These are phyloP conservation scores for Jacaranda copaia DNA, from an alignment of 257 asterid genomes.

Conservation along the genomic window DNA sequence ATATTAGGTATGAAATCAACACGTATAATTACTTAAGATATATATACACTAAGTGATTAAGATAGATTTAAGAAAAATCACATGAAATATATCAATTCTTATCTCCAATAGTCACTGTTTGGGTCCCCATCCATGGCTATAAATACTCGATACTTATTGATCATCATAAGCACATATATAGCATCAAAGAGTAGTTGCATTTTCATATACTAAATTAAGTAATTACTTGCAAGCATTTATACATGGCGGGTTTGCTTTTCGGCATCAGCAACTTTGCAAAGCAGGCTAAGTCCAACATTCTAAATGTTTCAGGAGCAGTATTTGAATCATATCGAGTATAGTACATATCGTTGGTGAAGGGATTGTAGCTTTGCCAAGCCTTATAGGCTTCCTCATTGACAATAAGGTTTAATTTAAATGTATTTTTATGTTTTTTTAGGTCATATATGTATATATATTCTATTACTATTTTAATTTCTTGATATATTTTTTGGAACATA, in stretches of 20 bases:
- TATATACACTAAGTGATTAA: no score
- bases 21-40: no score
- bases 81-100: no score
- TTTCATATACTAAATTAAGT: background rate
- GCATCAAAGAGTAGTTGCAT: no score
- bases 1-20: no score
- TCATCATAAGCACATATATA: no score
- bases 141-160: no score
- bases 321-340: background rate
- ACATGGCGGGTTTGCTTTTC: background rate
- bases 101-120: no score
- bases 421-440: background rate
- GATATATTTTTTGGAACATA: no score
- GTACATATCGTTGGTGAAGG: background rate
- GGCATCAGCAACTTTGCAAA: background rate
- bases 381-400: background rate
- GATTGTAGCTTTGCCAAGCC: background rate
- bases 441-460: no score
- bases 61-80: no score
- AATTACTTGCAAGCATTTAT: no score
- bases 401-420: background rate
- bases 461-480: background rate
- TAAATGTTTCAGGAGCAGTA: background rate
- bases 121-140: background rate
- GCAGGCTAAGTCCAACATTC: background rate